Evolutionary conservation across 805 yeast species (phyloP).

Genomic region (Hanseniaspora pseudoguilliermondii): DNA sequence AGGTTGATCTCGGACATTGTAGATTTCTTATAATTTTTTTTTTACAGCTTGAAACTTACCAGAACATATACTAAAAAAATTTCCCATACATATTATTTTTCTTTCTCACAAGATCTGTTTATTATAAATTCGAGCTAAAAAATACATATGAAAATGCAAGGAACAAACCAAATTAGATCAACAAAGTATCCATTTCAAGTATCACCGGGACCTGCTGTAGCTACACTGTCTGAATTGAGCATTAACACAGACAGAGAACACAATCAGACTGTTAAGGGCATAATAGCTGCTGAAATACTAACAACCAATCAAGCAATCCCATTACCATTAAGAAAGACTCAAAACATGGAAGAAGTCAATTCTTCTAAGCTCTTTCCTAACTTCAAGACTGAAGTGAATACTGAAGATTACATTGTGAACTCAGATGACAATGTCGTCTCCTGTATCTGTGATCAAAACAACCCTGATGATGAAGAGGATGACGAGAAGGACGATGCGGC

Average conservation of each 20-base stretch:
- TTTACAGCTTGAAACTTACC: too few relatives aligned
- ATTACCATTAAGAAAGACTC: conserved; percentile 34
- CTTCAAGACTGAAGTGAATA: neutral
- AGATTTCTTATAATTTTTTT: too few relatives aligned
- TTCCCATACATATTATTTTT: neutral
- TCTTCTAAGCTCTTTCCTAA: neutral
- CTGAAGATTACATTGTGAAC: conserved; percentile 45
- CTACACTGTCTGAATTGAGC: neutral
- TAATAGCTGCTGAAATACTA: conserved; percentile 71
- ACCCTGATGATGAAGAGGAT: conserved; percentile 20
- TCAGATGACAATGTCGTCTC: conserved; percentile 79
- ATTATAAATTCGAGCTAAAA: neutral
- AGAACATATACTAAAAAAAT: too few relatives aligned
- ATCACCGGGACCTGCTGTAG: conserved; percentile 11
- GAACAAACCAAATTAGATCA: neutral
- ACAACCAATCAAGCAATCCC: conserved; percentile 76
- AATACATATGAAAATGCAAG: neutral
- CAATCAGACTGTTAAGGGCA: conserved; percentile 32
- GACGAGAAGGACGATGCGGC: neutral
- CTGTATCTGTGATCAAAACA: conserved; percentile 75
- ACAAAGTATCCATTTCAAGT: neutral
- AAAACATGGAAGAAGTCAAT: conserved; percentile 1
- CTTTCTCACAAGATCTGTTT: neutral
- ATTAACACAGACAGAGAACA: neutral
- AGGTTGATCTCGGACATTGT: too few relatives aligned